Conservation (phyloP, 352 stramenopile genomes). For the Phytophthora foliorum region DNA sequence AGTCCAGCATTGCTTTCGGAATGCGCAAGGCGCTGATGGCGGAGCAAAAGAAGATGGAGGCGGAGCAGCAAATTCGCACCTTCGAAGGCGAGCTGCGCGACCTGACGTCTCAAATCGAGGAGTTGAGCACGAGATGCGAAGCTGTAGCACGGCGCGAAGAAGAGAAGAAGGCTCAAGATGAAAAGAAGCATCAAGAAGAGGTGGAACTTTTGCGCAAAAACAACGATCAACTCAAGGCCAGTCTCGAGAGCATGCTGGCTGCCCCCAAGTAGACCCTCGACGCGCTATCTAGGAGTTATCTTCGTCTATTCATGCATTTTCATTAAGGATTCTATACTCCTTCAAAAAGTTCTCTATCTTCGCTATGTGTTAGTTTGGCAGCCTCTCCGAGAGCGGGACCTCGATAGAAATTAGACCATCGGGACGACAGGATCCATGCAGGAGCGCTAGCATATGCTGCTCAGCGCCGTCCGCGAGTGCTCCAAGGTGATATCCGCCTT, state of each 20-base stretch:
- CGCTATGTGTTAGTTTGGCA: slow-evolving; percentile 16
- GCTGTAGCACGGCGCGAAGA: slow-evolving; percentile 71
- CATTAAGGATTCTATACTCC: slow-evolving; percentile 15
- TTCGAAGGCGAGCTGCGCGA: slow-evolving; percentile 84
- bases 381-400: slow-evolving; percentile 12
- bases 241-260: slow-evolving; percentile 85
- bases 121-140: slow-evolving; percentile 70
- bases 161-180: slow-evolving; percentile 72
- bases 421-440: slow-evolving; percentile 47
- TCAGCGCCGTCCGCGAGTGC: slow-evolving; percentile 62
- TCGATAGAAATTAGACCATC: slow-evolving; percentile 21
- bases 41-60: slow-evolving; percentile 92
- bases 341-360: slow-evolving; percentile 18
- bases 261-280: slow-evolving; percentile 60
- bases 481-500: slow-evolving; percentile 64
- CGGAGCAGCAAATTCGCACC: slow-evolving; percentile 84
- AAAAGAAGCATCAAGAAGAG: slow-evolving; percentile 90
- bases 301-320: slow-evolving; percentile 31
- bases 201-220: slow-evolving; percentile 87
- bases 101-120: slow-evolving; percentile 82
- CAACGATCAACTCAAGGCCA: slow-evolving; percentile 93
- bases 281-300: background rate
- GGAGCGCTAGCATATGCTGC: slow-evolving; percentile 54
- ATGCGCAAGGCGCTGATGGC: slow-evolving; percentile 95
- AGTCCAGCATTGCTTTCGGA: slow-evolving; percentile 93